A percentile compares a stretch with the other conserved stretches of the same genome.
phyloP scores from a whole-genome alignment of 1,284 basidiomycete species.

The Moesziomyces sp. region DNA sequence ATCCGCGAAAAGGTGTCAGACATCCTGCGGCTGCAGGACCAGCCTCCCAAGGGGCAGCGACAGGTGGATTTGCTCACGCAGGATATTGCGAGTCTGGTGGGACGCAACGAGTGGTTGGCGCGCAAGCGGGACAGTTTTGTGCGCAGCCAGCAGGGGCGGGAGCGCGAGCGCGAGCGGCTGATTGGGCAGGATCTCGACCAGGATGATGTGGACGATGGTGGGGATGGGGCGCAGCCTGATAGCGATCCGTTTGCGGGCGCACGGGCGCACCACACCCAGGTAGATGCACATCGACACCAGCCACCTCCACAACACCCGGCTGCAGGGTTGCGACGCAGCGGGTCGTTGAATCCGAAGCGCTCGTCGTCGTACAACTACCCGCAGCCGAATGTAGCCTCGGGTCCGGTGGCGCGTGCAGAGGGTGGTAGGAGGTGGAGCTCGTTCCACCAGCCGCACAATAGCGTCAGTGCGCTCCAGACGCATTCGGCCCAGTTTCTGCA shows the following conservation, averaged over 20 bases:
- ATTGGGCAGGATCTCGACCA: slow-evolving; percentile 10
- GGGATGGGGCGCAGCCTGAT: slow-evolving; percentile 38
- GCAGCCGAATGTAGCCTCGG: neutral
- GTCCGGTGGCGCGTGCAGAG: neutral
- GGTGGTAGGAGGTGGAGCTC: slow-evolving; percentile 23
- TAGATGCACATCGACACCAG: slow-evolving; percentile 27
- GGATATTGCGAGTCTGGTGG: slow-evolving; percentile 46
- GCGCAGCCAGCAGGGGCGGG: slow-evolving; percentile 7
- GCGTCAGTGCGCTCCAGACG: slow-evolving; percentile 5
- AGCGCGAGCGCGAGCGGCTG: slow-evolving; percentile 17
- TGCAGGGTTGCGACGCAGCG: slow-evolving; percentile 11
- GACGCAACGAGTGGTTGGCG: slow-evolving; percentile 55
- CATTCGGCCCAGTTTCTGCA: slow-evolving; percentile 3
- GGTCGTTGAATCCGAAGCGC: slow-evolving; percentile 35
- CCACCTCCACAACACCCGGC: slow-evolving; percentile 40
- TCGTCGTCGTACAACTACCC: slow-evolving; percentile 31
- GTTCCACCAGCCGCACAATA: slow-evolving; percentile 33
- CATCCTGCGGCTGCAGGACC: slow-evolving; percentile 43
- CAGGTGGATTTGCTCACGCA: slow-evolving; percentile 51
- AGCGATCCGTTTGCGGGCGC: slow-evolving; percentile 16
- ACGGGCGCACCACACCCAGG: slow-evolving; percentile 6
- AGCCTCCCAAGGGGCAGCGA: slow-evolving; percentile 44
- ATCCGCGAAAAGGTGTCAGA: slow-evolving; percentile 50
- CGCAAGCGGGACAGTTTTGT: slow-evolving; percentile 38
- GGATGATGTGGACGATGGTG: slow-evolving; percentile 12